These are phyloP conservation scores for Moniliophthora roreri DNA, from an alignment of 1,284 basidiomycete genomes.

Conservation along the genomic window DNA sequence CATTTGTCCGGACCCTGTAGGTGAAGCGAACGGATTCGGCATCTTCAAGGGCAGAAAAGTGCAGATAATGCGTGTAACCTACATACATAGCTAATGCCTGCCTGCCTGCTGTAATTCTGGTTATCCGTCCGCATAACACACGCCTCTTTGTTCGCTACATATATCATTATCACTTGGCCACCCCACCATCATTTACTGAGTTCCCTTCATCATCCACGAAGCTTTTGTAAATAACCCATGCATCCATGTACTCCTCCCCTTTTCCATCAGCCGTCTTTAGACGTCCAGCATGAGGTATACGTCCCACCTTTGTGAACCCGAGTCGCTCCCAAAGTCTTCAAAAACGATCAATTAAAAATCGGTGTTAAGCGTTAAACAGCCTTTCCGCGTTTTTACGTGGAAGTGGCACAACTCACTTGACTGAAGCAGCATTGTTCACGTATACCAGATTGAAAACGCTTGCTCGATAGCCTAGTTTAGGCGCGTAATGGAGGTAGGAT, in stretches of 20 bases:
- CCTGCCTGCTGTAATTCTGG: too few species aligned
- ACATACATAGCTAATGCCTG: too few species aligned
- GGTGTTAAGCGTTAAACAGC: background rate
- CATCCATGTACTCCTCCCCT: conserved; percentile 88
- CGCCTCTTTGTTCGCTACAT: background rate
- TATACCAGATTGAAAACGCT: conserved; percentile 96
- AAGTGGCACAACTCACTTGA: conserved; percentile 44
- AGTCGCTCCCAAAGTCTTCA: conserved; percentile 83
- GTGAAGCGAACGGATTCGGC: too few species aligned
- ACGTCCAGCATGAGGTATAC: conserved; percentile 84
- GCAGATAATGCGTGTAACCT: too few species aligned
- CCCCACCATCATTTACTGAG: background rate
- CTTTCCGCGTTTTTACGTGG: conserved; percentile 3
- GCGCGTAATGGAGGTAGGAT: conserved; percentile 84
- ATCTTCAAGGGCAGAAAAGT: too few species aligned
- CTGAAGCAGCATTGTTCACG: conserved; percentile 73
- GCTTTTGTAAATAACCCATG: conserved; percentile 83
- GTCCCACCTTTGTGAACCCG: conserved; percentile 80
- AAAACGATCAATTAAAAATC: background rate
- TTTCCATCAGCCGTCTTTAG: conserved; percentile 63
- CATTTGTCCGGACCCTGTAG: too few species aligned
- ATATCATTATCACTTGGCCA: background rate
- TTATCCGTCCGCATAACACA: too few species aligned
- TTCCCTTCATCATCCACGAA: conserved; percentile 42
- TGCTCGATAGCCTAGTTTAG: conserved; percentile 77